Base-by-base conservation (phyloP, 1,139 yeast species). In the Hyphopichia buzzinii region DNA sequence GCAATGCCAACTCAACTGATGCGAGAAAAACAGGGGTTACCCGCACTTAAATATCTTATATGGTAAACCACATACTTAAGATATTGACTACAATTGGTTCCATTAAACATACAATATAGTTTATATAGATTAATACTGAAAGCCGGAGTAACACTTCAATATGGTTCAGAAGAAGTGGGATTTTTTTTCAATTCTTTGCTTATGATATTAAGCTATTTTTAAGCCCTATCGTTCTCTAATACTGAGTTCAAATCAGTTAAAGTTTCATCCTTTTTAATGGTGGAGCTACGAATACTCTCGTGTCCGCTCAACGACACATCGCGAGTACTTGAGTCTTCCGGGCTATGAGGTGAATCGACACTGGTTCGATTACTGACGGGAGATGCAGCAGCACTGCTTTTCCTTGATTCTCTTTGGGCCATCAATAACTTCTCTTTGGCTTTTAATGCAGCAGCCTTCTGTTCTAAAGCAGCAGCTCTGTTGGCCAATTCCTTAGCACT, bases 381-480 rank as follows among this genome's bases (percentile, higher is more conserved):
- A 33, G 32, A 39, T 17, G 40, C 13, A 8, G 31, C 32, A 19
- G 33, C 34, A 26, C 35, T 39, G 6, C 22, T 33, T 36, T 36
- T 43, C 36, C 43, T 44, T 44, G 43, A 44, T 46, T 66, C 72
- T 51, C 57, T 52, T 43, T 52, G 52, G 50, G 70, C 71, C 59
- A 63, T 60, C 46, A 84, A 57, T 36, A 71, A 52, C 50, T 64
- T 77, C 52, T 84, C 92, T 58, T 77, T 79, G 39, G 74, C 67
- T 63, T 83, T 84, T 59, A 84, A 70, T 46, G 79, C 84, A 24
- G 83, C 83, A 1, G 92, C 92, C 54, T 81, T 82, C 52, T 74
- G 79, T 54, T 84, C 92, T 50, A 84, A 71, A 39, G 81, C 78
- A n/a, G 84, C 84, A 7, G 89, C 90, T 48, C 90, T 69, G 41